Evolutionary conservation across 2,329 filamentous ascomycete species (phyloP).

Genomic region (Reticulascus tulasneorum): DNA sequence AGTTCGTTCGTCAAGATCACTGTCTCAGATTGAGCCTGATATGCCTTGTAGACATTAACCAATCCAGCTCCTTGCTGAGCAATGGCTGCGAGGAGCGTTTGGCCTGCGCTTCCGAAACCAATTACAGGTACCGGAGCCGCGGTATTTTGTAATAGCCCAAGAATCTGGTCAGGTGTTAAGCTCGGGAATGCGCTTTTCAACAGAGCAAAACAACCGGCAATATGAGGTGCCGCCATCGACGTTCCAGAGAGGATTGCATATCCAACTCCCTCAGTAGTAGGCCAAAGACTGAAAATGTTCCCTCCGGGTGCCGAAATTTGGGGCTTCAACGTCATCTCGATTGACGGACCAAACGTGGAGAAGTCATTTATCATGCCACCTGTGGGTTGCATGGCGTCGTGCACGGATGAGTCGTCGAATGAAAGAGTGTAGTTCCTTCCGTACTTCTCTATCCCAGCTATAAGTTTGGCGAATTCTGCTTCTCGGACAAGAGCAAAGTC

Average conservation of each 20-base stretch:
- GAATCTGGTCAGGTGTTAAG: slow-evolving; percentile 3
- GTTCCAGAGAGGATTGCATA: slow-evolving; percentile 10
- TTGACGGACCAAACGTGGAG: slow-evolving; percentile 8
- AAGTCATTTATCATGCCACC: slow-evolving; percentile 6
- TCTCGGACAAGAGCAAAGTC: too few relatives aligned
- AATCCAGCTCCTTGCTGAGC: slow-evolving; percentile 8
- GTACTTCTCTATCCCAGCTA: slow-evolving; percentile 3
- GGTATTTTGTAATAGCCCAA: slow-evolving; percentile 5
- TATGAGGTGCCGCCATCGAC: slow-evolving; percentile 8
- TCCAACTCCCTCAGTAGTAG: slow-evolving; percentile 7
- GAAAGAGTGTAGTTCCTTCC: slow-evolving; percentile 6
- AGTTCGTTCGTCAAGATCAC: slow-evolving; percentile 5
- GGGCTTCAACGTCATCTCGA: slow-evolving; percentile 11
- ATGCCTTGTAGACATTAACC: slow-evolving; percentile 5
- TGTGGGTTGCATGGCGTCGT: slow-evolving; percentile 8
- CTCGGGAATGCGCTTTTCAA: slow-evolving; percentile 4
- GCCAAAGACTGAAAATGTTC: slow-evolving; percentile 8
- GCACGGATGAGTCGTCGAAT: slow-evolving; percentile 5
- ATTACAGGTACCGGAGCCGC: slow-evolving; percentile 29
- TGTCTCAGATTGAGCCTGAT: slow-evolving; percentile 1
- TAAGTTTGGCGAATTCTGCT: slow-evolving; percentile 4
- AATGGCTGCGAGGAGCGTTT: slow-evolving; percentile 1
- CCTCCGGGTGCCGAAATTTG: slow-evolving; percentile 9
- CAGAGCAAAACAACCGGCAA: slow-evolving; percentile 8
- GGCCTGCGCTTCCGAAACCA: slow-evolving; percentile 12